Evolutionary conservation across 148 eudicot genomes (phyloP).

Genomic region (Fagopyrum esculentum): DNA sequence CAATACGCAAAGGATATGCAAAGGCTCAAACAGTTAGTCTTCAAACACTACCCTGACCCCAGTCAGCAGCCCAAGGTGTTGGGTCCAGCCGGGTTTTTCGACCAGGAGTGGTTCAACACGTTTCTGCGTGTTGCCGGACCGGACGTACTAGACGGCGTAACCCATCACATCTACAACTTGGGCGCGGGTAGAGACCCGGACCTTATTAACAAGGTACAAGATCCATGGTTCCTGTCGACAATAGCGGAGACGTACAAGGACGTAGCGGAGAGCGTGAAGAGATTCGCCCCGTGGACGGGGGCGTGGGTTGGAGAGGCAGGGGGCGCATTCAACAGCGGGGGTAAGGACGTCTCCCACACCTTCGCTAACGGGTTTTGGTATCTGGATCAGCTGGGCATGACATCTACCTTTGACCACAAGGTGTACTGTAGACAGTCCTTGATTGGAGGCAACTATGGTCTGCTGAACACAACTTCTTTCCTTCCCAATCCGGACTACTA

Average conservation of each 20-base stretch:
- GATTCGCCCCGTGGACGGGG: slow-evolving; percentile 24
- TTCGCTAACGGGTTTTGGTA: slow-evolving; percentile 19
- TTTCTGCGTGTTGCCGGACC: too few species aligned
- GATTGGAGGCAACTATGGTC: slow-evolving; percentile 54
- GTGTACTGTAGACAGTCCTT: slow-evolving; percentile 52
- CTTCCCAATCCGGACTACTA: slow-evolving; percentile 58
- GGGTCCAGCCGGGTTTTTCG: too few species aligned
- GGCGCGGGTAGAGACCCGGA: too few species aligned
- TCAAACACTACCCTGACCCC: too few species aligned
- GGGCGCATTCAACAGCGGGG: slow-evolving; percentile 52
- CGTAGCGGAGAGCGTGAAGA: slow-evolving; percentile 3
- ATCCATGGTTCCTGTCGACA: slow-evolving; percentile 26
- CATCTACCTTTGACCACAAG: slow-evolving; percentile 17
- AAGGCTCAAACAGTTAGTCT: too few species aligned
- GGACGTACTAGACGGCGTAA: too few species aligned
- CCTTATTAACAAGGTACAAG: slow-evolving; percentile 25
- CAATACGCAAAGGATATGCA: too few species aligned
- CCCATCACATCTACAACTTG: too few species aligned
- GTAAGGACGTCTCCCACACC: slow-evolving; percentile 37
- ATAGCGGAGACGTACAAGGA: slow-evolving; percentile 27
- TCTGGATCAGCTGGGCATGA: too few species aligned
- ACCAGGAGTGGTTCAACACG: too few species aligned
- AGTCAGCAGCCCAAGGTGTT: too few species aligned
- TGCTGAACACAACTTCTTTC: slow-evolving; percentile 43
- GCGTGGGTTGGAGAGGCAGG: slow-evolving; percentile 59